Base-by-base conservation (phyloP, 305 asterid genomes). In the Fraxinus angustifolia region DNA sequence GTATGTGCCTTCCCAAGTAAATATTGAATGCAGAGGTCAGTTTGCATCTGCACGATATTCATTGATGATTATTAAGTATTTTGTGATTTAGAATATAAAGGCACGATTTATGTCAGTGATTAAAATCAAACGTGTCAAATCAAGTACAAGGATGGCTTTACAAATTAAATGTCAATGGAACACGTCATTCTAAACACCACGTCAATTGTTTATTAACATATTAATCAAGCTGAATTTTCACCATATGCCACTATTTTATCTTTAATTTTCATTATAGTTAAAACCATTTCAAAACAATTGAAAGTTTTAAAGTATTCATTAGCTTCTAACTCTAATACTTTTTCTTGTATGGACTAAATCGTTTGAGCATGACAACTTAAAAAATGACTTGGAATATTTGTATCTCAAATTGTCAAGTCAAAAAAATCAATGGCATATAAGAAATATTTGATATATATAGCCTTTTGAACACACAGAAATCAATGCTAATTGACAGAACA, bases 21-120 rank as follows among this genome's bases (percentile, higher is more conserved):
- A 68, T 40, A 65, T 80, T 68, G 56, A 70, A 16, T 58, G 30
- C 14, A 48, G 73, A 28, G 33, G 67, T 79, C 26, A 76, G 30
- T 48, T 80, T 70, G 79, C 81, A 71, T 12, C 42, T 56, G 30
- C 34, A 65, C 21, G 73, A 67, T 45, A 75, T 67, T 31, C n/a
- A 28, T 17, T 28, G 38, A 14, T 30, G 45, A 42, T 76, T 48
- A 76, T 70, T 80, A 36, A 19, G 58, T 48, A 19, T 73, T 75
- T 48, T 53, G 71, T 79, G 56, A 76, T 67, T 74, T 42, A 58
- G n/a, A 53, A 17, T 77, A 73, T 71, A 56, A 70, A 77, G 67
- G 68, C 42, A 71, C 35, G 42, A 81, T 38, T 77, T 79, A 68
- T 56, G 23, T 28, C 33, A n/a, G 14, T 38, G 10, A 45, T 30